Evolutionary conservation across 352 stramenopile genomes (phyloP).

Genomic region (Globisporangium cystogenes): DNA sequence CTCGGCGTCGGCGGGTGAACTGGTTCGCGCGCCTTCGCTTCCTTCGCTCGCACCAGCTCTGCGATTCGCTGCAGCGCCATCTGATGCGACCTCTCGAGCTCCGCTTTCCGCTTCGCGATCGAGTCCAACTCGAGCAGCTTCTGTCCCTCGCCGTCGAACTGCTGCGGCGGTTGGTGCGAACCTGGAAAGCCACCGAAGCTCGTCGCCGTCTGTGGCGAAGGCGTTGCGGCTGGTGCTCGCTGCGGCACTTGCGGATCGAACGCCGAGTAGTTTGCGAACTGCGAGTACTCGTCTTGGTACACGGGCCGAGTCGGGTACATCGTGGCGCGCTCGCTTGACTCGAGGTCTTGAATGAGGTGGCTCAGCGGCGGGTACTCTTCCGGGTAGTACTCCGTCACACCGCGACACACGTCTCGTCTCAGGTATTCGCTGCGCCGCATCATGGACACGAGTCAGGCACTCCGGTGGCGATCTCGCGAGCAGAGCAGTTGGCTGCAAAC

Average conservation of each 20-base stretch:
- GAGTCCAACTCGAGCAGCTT: conserved; percentile 38
- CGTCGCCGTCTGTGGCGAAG: conserved; percentile 4
- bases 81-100: conserved; percentile 56
- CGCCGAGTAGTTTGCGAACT: conserved; percentile 49
- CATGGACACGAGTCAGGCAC: not conserved
- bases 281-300: conserved; percentile 71
- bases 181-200: not conserved
- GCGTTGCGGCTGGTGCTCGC: not conserved
- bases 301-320: conserved; percentile 54
- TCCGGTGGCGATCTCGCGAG: not conserved
- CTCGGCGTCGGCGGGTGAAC: not conserved
- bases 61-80: conserved; percentile 45
- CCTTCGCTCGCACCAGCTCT: conserved; percentile 38
- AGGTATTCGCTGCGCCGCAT: conserved; percentile 39
- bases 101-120: conserved; percentile 48
- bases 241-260: not conserved
- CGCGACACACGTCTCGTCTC: conserved; percentile 68
- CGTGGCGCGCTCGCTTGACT: conserved; percentile 42
- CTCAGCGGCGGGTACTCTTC: conserved; percentile 72
- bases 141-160: conserved; percentile 8
- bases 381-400: conserved; percentile 71
- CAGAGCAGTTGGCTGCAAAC: conserved; percentile 2
- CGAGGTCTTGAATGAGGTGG: conserved; percentile 59
- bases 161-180: not conserved
- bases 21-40: conserved; percentile 30